These are phyloP conservation scores for Endocarpon pusillum DNA, from an alignment of 495 filamentous ascomycete genomes.

Conservation along the genomic window DNA sequence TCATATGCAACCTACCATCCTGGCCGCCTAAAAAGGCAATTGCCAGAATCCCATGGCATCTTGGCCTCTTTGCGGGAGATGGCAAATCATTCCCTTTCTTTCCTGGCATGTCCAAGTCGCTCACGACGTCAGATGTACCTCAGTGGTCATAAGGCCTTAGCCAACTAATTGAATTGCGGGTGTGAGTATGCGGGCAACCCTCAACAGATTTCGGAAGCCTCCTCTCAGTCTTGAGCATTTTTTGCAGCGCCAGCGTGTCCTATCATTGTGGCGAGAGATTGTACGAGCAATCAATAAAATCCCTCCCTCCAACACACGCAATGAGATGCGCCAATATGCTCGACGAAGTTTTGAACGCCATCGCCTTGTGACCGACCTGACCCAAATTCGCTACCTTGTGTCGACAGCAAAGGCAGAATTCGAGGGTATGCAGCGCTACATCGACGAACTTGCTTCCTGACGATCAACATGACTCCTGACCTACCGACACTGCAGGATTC, in stretches of 20 bases:
- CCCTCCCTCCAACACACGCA: conserved; percentile 30
- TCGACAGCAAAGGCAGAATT: conserved; percentile 45
- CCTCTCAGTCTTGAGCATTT: conserved; percentile 11
- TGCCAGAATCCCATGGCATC: too few relatives aligned
- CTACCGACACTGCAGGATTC: too few relatives aligned
- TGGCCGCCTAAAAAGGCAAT: too few relatives aligned
- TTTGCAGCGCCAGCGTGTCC: conserved; percentile 10
- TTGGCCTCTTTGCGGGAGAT: too few relatives aligned
- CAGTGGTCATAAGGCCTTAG: too few relatives aligned
- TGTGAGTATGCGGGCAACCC: too few relatives aligned
- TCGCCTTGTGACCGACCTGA: conserved; percentile 47
- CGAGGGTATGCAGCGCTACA: conserved; percentile 38
- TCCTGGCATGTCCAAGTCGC: too few relatives aligned
- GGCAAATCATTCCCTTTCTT: too few relatives aligned
- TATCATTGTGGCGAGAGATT: conserved; percentile 11
- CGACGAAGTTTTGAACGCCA: conserved; percentile 63
- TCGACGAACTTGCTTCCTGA: conserved; percentile 27
- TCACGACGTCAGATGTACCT: too few relatives aligned
- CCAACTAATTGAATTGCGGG: too few relatives aligned
- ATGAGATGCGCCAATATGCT: conserved; percentile 55
- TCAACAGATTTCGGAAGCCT: not conserved
- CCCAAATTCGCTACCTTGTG: conserved; percentile 42
- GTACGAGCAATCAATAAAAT: conserved; percentile 13
- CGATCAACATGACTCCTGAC: too few relatives aligned
- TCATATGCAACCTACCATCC: too few relatives aligned